These are phyloP conservation scores for Dendrobium officinale DNA, from an alignment of 106 monocot genomes.

Conservation along the genomic window DNA sequence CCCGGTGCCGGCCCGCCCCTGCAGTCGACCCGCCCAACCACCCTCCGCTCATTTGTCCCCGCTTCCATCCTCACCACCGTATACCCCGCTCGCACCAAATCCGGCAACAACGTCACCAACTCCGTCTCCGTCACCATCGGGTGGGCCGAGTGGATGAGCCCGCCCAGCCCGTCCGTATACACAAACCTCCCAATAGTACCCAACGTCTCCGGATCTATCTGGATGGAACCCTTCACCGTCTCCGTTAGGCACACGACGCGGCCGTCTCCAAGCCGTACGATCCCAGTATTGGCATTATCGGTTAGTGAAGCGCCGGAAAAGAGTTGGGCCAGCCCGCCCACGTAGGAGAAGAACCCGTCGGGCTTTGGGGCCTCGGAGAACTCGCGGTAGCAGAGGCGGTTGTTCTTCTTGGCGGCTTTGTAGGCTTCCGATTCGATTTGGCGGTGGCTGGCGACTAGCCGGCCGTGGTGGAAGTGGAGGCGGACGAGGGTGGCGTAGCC, in stretches of 20 bases:
- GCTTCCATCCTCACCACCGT: constrained; percentile 73
- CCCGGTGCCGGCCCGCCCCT: constrained; percentile 73
- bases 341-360: constrained; percentile 42
- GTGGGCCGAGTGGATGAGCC: constrained; percentile 88
- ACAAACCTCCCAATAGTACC: constrained; percentile 77
- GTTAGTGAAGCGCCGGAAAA: constrained; percentile 88
- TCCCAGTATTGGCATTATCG: constrained; percentile 96
- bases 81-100: constrained; percentile 79
- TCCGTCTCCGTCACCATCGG: constrained; percentile 77
- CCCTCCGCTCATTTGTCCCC: constrained; percentile 71
- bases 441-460: constrained; percentile 49
- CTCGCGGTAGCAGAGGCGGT: constrained; percentile 74
- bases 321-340: constrained; percentile 65
- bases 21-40: constrained; percentile 74
- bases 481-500: constrained; percentile 89
- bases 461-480: constrained; percentile 56
- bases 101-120: constrained; percentile 76
- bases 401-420: constrained; percentile 58
- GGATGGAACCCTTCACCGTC: constrained; percentile 81
- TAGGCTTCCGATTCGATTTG: constrained; percentile 92
- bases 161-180: constrained; percentile 58
- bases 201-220: constrained; percentile 65
- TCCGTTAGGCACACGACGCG: constrained; percentile 93
- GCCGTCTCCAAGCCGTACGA: constrained; percentile 78
- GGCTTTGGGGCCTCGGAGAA: constrained; percentile 77